Percentiles rank a stretch among this genome's conserved stretches.
Evolutionary conservation across 2,329 filamentous ascomycete species (phyloP).

Genomic region (Microsporum audouinii): DNA sequence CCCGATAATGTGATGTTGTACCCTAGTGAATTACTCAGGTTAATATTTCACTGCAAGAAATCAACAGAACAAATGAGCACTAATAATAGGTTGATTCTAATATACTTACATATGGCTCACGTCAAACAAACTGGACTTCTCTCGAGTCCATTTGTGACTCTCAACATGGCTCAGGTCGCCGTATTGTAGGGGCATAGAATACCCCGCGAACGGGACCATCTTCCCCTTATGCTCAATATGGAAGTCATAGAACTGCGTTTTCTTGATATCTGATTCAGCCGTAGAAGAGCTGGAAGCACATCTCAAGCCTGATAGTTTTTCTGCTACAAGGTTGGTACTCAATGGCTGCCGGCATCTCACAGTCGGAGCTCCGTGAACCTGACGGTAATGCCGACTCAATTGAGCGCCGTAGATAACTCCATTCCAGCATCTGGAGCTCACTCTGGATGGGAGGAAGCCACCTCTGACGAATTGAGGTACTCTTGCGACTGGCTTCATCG

Average conservation of each 20-base stretch:
- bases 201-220: constrained; percentile 94
- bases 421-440: neutral
- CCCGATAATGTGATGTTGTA: constrained; percentile 74
- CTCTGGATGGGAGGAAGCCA: neutral
- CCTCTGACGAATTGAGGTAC: neutral
- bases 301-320: constrained; percentile 17
- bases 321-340: constrained; percentile 8
- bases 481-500: neutral
- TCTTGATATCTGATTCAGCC: constrained; percentile 19
- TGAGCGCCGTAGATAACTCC: neutral
- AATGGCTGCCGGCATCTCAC: constrained; percentile 20
- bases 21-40: constrained; percentile 31
- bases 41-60: neutral
- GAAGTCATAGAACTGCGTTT: constrained; percentile 66
- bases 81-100: neutral
- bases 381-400: neutral
- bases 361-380: constrained; percentile 13
- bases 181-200: constrained; percentile 88
- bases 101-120: constrained; percentile 84
- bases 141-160: constrained; percentile 81
- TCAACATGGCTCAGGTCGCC: constrained; percentile 61
- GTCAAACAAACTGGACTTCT: constrained; percentile 84
- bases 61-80: neutral
- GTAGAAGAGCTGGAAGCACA: constrained; percentile 25
- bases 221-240: constrained; percentile 71